phyloP scores from a whole-genome alignment of 305 asterid genomes.

The Fraxinus sp. region DNA sequence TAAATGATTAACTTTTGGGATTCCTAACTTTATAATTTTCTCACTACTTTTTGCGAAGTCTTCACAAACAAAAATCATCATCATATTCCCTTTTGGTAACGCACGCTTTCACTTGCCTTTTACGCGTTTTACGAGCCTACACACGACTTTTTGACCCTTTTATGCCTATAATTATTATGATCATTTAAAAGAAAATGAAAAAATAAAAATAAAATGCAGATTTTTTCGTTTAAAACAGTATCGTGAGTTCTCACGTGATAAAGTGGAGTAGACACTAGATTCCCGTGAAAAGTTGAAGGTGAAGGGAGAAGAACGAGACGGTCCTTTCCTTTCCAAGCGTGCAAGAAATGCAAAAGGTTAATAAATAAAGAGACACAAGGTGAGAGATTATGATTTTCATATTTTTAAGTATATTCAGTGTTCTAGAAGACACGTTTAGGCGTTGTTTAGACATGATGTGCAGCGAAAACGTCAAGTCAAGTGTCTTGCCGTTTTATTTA shows the following conservation, averaged over 20 bases:
- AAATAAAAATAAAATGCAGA: background rate
- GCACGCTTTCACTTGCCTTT: conserved; percentile 85
- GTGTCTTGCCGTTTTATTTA: too few species aligned
- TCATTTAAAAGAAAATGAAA: background rate
- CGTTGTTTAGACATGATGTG: too few species aligned
- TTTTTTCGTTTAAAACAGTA: background rate
- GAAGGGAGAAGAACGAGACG: conserved; percentile 20
- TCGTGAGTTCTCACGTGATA: background rate
- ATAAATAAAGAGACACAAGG: too few species aligned
- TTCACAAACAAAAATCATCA: conserved; percentile 53
- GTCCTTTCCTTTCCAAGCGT: conserved; percentile 24
- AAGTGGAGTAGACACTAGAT: background rate
- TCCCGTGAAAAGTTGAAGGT: background rate
- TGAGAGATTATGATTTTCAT: too few species aligned
- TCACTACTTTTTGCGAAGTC: conserved; percentile 40
- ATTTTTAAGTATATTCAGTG: too few species aligned
- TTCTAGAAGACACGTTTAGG: too few species aligned
- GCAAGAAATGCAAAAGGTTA: conserved; percentile 28
- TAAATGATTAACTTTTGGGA: conserved; percentile 31
- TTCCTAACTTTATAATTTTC: conserved; percentile 30
- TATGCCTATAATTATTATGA: background rate
- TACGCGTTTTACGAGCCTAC: conserved; percentile 60
- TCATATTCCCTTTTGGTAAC: conserved; percentile 61
- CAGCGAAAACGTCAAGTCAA: too few species aligned
- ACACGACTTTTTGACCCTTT: conserved; percentile 30